phyloP scores from a whole-genome alignment of 495 filamentous ascomycete genomes.

The Penicillium flavigenum region DNA sequence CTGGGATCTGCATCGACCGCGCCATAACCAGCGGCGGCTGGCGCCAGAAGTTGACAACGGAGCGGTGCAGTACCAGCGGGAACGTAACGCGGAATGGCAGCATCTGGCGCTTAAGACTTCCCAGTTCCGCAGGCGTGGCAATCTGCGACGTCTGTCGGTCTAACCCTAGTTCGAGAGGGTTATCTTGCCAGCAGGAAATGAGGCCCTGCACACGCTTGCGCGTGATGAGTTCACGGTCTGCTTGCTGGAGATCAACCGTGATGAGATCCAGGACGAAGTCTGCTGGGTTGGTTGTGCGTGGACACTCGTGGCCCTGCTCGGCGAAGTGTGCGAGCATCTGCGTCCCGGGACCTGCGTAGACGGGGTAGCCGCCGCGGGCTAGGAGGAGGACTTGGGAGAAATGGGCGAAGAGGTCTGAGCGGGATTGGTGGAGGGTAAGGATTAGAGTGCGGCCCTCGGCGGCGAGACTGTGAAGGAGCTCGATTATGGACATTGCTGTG shows the following conservation, averaged over 20 bases:
- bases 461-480: constrained; percentile 64
- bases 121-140: constrained; percentile 67
- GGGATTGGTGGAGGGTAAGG: constrained; percentile 72
- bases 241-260: constrained; percentile 67
- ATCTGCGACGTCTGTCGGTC: constrained; percentile 39
- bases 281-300: constrained; percentile 66
- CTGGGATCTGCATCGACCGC: constrained; percentile 65
- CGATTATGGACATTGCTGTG: constrained; percentile 71
- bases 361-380: constrained; percentile 62
- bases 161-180: constrained; percentile 25
- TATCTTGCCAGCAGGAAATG: constrained; percentile 44
- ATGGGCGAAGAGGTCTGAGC: constrained; percentile 66
- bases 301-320: constrained; percentile 59
- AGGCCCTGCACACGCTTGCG: constrained; percentile 58
- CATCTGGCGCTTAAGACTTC: constrained; percentile 59
- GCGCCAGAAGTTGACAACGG: constrained; percentile 63
- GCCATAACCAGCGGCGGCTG: constrained; percentile 63
- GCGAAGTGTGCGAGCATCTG: constrained; percentile 66
- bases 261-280: constrained; percentile 76
- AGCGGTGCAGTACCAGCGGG: constrained; percentile 61
- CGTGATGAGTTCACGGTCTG: constrained; percentile 55
- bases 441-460: constrained; percentile 72
- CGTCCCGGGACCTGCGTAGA: constrained; percentile 64
- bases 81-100: constrained; percentile 61
- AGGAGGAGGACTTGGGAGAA: constrained; percentile 71